Evolutionary conservation across 306 rosid genomes (phyloP), one percentile per base, ranked within the genome.

Genomic region (Arachis stenosperma): DNA sequence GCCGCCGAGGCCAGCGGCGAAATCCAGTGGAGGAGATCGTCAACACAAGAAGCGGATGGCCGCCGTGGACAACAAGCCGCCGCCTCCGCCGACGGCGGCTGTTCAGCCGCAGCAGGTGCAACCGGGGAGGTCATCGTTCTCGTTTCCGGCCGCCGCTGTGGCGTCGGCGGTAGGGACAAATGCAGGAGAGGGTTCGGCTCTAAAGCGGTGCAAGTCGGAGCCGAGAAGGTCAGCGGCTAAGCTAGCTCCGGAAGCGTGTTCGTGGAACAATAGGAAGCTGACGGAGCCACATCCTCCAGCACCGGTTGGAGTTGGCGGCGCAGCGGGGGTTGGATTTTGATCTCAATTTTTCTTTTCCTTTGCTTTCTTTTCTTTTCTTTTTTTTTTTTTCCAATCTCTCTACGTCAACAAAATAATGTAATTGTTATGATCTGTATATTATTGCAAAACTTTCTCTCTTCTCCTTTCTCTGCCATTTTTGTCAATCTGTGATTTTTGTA

Each of bases 121-220:
- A 84, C 97, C 93, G 57, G 89, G 92, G 62, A 83, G 97, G 57
- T 88, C 96, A 0, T 89, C 96, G 0, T 89, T 92, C 12, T 90
- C 97, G 6, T 89, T 86, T 2, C 97, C 98, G 37, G 27, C 27
- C 27, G 27, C 27, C 1, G 69, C 55, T 22, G 43, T 11, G 11
- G 64, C 75, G 85, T 79, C 85, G 71, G 79, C 54, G 54, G 54
- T 78, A 66, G 94, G 90, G 11, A 78, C 80, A 3, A 58, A 84
- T 43, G 89, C 70, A 2, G 88, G 86, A 50, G 96, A 91, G 88
- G 96, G 97, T 76, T 89, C 86, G 37, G 92, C 83, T 58, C 92
- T 94, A 9, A 91, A 85, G 11, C 89, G 99, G 14, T 94, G 99
- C 75, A 91, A 94, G 81, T 94, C 99, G 65, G 99, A 94, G 92